Evolutionary conservation across 257 asterid species (phyloP), one percentile per base, ranked within the genome.

Genomic region (Plectranthus barbatus): DNA sequence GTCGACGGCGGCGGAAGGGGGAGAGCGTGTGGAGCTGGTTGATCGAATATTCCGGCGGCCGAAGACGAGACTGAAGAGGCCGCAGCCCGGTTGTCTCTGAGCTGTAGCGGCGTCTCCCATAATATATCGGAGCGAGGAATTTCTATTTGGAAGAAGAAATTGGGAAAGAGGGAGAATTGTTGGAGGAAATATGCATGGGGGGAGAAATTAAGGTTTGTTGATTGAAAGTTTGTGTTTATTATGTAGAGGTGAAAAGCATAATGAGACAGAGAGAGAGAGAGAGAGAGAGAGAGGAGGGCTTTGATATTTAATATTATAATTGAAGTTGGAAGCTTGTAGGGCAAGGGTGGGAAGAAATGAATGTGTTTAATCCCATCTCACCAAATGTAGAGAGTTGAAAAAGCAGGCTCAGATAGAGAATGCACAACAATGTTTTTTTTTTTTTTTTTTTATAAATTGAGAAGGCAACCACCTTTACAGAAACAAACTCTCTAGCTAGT

Each of bases 41-140:
- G 86, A 81, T 66, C 74, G 60, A 0, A 66, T 51, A 34, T 61
- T 71, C 11, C 72, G 78, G 5, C 93, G 81, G 7, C 95, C 86
- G 44, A 89, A 86, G 57, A 89, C 80, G 13, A 75, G 86, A 42
- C 51, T 77, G 14, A 86, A 53, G 19, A 89, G 72, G 41, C 95
- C 93, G 72, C 96, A 89, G 3, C 95, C 91, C 4, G 93, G 67
- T 57, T 34, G 79, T 60, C 55, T 86, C 39, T 84, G 86, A 20
- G 31, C 67, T 62, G 56, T 80, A 45, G 42, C 15, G 8, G 18
- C 47, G 19, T 84, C 93, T 41, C 76, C 88, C 90, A 20, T 42
- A 33, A 29, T 40, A 26, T 13, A 64, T 14, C 5, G 4, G 19
- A 0, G 23, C 7, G 6, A 1, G 10, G 3, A 13, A 45, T 13